Evolutionary conservation across 2,329 filamentous ascomycete genomes (phyloP).

Genomic region (Pleomassaria siparia): DNA sequence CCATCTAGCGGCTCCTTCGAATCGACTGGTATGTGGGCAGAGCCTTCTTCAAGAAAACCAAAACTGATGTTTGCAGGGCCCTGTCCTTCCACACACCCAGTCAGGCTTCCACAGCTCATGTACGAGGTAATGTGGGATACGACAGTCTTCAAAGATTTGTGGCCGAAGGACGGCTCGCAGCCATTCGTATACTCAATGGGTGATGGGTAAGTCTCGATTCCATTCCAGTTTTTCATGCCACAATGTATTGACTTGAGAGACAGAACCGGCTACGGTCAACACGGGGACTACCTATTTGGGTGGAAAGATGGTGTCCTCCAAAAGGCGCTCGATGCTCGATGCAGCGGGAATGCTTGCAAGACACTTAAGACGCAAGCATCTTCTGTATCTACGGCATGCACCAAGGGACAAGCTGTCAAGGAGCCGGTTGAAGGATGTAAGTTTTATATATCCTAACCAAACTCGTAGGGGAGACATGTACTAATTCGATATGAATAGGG

Average conservation of each 20-base stretch:
- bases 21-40: not conserved
- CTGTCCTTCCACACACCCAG: conserved; percentile 46
- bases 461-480: not conserved
- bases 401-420: conserved; percentile 20
- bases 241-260: not conserved
- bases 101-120: conserved; percentile 50
- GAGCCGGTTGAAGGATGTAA: conserved; percentile 20
- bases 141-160: conserved; percentile 26
- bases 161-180: conserved; percentile 26
- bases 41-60: conserved; percentile 30
- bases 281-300: conserved; percentile 38
- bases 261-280: conserved; percentile 29
- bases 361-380: conserved; percentile 23
- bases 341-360: conserved; percentile 39
- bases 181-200: conserved; percentile 34
- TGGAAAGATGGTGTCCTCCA: conserved; percentile 55
- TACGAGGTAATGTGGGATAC: conserved; percentile 53
- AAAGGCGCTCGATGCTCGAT: conserved; percentile 39
- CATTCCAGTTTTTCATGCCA: not conserved
- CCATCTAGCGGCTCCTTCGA: conserved; percentile 25
- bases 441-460: not conserved
- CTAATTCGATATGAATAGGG: conserved; percentile 2
- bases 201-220: conserved; percentile 36
- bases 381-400: conserved; percentile 17
- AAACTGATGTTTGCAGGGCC: conserved; percentile 29